These are phyloP conservation scores for Silene conica DNA, from an alignment of 148 eudicot genomes.

Conservation along the genomic window DNA sequence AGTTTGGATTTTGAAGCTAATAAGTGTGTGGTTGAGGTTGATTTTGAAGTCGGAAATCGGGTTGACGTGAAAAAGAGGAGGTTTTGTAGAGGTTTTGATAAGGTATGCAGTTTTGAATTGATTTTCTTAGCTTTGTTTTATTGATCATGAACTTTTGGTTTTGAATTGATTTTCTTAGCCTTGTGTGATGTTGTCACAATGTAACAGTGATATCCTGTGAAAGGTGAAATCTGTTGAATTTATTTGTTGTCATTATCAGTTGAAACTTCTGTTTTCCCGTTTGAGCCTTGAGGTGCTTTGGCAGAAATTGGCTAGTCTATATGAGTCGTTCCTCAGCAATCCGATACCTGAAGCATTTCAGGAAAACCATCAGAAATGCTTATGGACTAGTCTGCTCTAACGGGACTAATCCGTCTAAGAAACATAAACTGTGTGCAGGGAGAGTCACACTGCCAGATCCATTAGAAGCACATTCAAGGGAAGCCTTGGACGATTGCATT, in stretches of 20 bases:
- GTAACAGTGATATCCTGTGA: too few relatives aligned
- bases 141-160: not conserved
- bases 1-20: constrained; percentile 30
- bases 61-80: constrained; percentile 21
- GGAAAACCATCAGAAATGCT: constrained; percentile 10
- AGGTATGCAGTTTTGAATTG: constrained; percentile 41
- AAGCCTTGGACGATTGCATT: constrained; percentile 53
- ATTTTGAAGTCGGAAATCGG: constrained; percentile 35
- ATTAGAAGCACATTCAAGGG: constrained; percentile 41
- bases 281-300: too few relatives aligned
- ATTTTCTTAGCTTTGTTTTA: not conserved
- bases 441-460: constrained; percentile 24
- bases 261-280: too few relatives aligned
- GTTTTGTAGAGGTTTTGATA: constrained; percentile 25
- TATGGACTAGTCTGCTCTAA: constrained; percentile 23
- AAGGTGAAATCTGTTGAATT: too few relatives aligned
- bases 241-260: too few relatives aligned
- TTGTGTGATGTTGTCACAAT: not conserved
- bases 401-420: constrained; percentile 20
- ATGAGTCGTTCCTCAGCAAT: not conserved
- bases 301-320: too few relatives aligned
- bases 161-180: not conserved
- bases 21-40: constrained; percentile 17
- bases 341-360: constrained; percentile 6
- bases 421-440: constrained; percentile 11